Conservation (phyloP, 1,284 basidiomycete genomes). For the Tilletiopsis washingtonensis region DNA sequence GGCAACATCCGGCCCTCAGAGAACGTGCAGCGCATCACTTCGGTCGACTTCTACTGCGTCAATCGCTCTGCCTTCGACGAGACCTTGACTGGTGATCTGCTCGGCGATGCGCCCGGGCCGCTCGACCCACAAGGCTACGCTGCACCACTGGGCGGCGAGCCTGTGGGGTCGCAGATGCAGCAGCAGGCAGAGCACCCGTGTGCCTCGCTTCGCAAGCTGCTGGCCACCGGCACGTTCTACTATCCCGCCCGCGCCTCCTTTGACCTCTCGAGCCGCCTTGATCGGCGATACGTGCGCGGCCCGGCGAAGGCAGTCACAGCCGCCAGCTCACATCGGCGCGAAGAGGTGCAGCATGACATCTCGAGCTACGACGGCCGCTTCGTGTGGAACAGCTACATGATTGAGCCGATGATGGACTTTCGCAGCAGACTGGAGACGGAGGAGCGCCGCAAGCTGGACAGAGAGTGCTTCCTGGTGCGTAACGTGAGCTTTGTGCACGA, state of each 20-base stretch:
- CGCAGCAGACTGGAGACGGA: constrained; percentile 62
- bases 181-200: constrained; percentile 72
- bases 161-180: not conserved
- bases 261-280: constrained; percentile 58
- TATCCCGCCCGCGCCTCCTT: constrained; percentile 72
- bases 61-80: constrained; percentile 36
- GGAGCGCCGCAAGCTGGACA: constrained; percentile 64
- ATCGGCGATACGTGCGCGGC: constrained; percentile 9
- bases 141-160: not conserved
- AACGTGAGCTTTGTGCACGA: no score
- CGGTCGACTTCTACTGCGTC: constrained; percentile 40
- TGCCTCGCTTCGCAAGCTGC: constrained; percentile 76
- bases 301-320: constrained; percentile 47
- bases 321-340: constrained; percentile 48
- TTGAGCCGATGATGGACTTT: constrained; percentile 70
- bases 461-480: constrained; percentile 29
- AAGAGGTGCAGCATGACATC: constrained; percentile 32
- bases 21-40: constrained; percentile 23
- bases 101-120: constrained; percentile 6
- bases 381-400: constrained; percentile 76
- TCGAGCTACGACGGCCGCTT: constrained; percentile 48
- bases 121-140: constrained; percentile 15
- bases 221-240: constrained; percentile 88
- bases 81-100: constrained; percentile 12
- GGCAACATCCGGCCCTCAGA: constrained; percentile 27